Percentiles rank a stretch among this genome's conserved stretches.
Evolutionary conservation across 2,329 filamentous ascomycete genomes (phyloP).

Genomic region (Ceratocystis variospora): DNA sequence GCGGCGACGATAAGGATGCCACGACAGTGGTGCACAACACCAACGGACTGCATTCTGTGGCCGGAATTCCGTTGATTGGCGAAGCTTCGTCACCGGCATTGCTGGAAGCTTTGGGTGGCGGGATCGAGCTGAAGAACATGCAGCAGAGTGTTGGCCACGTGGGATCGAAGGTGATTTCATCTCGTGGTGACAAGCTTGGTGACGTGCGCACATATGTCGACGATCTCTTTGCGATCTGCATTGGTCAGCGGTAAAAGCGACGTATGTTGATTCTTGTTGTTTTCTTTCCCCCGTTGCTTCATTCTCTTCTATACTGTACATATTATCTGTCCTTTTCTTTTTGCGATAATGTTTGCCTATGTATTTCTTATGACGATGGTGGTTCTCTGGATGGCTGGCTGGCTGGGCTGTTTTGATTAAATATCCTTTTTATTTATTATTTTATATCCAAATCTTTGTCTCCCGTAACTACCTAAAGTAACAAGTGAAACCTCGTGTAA

Average conservation of each 20-base stretch:
- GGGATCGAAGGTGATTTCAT: slow-evolving; percentile 22
- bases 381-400: background rate
- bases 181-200: slow-evolving; percentile 26
- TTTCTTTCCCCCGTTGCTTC: background rate
- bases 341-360: background rate
- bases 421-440: background rate
- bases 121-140: slow-evolving; percentile 18
- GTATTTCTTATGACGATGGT: background rate
- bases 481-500: too few relatives aligned
- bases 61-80: slow-evolving; percentile 14
- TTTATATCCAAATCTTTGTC: background rate
- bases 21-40: background rate
- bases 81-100: slow-evolving; percentile 10
- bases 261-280: background rate
- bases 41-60: slow-evolving; percentile 4
- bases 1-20: slow-evolving; percentile 21
- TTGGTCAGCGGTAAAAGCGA: slow-evolving; percentile 13
- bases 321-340: background rate
- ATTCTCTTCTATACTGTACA: background rate
- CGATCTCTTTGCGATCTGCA: slow-evolving; percentile 26
- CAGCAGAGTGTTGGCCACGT: slow-evolving; percentile 23
- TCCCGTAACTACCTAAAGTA: too few relatives aligned
- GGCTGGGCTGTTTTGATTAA: background rate
- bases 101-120: background rate
- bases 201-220: slow-evolving; percentile 33